Base-by-base conservation (phyloP, 2,329 filamentous ascomycete species). In the Calcarisporium arbuscula region DNA sequence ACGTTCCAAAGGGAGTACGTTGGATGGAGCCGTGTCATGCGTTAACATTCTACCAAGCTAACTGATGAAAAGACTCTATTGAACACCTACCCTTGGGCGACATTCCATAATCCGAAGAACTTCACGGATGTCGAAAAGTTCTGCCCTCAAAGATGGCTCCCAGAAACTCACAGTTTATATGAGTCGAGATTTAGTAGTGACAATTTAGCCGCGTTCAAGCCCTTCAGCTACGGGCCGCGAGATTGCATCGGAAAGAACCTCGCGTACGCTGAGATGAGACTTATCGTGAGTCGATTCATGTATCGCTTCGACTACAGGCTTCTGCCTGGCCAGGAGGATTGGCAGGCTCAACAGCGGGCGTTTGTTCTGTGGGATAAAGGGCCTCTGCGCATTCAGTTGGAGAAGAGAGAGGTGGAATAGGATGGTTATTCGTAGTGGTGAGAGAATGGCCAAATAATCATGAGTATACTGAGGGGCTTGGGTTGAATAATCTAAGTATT, bases 251-350 rank as follows among this genome's bases (percentile, higher is more conserved):
- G 64, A 1, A 53, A 56, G 34, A 66, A 62, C 20, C 40, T 53
- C 5, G 68, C 68, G 2, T 65, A 65, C 29, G 57, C 58, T 4
- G 68, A 73, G 44, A 64, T 72, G 61, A 61, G 68, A 2, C 41
- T 71, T 4, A 61, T 70, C 8, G 39, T 70, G 2, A 57, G 64
- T 2, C 58, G 61, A 8, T 34, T 73, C 6, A 41, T 72, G 3
- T 69, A 52, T 36, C 57, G 61, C 15, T 72, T 72, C 36, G 67
- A 72, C 29, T 41, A 70, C 29, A 46, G 56, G 27, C 47, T 68
- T 4, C 29, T 9, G 7, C 35, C 35, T 2, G 42, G 39, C 3
- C 45, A 49, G 19, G 32, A 40, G 3, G 41, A 46, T 19, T 51
- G 48, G 47, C 44, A 45, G 10, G 16, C 9, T 3, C 40, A 40